Base-by-base conservation (phyloP, 2,329 filamentous ascomycete species). In the Hypoxylon sp. region DNA sequence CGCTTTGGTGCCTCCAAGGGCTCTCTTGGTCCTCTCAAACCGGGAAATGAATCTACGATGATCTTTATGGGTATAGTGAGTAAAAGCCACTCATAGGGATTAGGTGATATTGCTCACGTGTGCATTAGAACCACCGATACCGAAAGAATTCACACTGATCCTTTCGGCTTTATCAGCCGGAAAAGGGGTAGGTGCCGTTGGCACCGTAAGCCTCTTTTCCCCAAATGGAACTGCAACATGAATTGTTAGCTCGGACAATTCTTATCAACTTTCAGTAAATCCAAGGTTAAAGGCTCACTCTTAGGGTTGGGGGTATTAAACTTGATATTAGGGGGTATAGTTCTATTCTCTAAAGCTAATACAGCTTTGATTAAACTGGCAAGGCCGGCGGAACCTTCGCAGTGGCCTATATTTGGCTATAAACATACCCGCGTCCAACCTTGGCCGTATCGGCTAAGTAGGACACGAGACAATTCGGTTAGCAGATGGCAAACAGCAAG, bases 61-160 rank as follows among this genome's bases (percentile, higher is more conserved):
- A 72, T 55, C 69, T 72, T 34, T 3, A n/a, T n/a, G n/a, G 9
- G 49, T 19, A 21, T 36, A 70, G 64, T 17, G 38, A 34, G 10
- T 17, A 14, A 7, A 21, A 19, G 9, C 11, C 7, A 14, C 41
- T 52, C n/a, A n/a, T 45, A 34, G 30, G 50, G 48, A 71, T 58
- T 13, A 72, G 19, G 65, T 56, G 48, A 74, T 67, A 28, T 38
- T 72, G 41, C 72, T 71, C 49, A 78, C 72, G 43, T 73, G 72
- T 43, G 67, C 67, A 41, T 75, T 75, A 23, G 70, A 68, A 14
- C 73, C 79, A 14, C 79, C 79, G 49, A 75, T 78, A 9, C 80
- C 79, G 56, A 80, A 81, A 1, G 72, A 76, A 63, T 78, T 79
- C 13, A 80, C 70, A 62, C 73, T 75, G 9, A 74, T 70, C 45